A percentile compares a stretch with the other conserved stretches of the same genome.
phyloP scores from a whole-genome alignment of 169 alveolate species.

The Cryptosporidium sp. region DNA sequence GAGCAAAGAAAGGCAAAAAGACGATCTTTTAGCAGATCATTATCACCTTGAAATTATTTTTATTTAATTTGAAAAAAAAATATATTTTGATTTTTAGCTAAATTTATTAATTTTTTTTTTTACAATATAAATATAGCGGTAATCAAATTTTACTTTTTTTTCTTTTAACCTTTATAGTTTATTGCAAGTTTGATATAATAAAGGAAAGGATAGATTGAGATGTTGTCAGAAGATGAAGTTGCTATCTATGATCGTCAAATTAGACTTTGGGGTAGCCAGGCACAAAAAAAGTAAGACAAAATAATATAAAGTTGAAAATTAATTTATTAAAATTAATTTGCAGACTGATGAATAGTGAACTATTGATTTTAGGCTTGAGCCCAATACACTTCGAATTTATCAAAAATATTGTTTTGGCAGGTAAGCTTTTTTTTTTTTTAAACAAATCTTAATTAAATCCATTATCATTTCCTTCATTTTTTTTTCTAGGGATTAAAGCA shows the following conservation, averaged over 20 bases:
- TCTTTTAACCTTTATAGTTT: not conserved
- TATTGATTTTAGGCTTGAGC: constrained; percentile 76
- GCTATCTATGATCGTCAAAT: constrained; percentile 80
- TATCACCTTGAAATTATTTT: not conserved
- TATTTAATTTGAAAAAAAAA: not conserved
- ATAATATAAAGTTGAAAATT: not conserved
- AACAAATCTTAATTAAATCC: not conserved
- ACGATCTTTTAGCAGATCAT: constrained; percentile 32
- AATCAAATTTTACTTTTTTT: not conserved
- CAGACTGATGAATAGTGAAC: constrained; percentile 73
- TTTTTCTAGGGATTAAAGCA: constrained; percentile 30
- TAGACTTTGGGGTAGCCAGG: constrained; percentile 80
- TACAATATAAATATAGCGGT: constrained; percentile 16
- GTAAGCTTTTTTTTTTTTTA: constrained; percentile 53
- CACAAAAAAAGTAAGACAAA: constrained; percentile 77
- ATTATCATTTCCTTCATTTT: not conserved
- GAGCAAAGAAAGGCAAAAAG: constrained; percentile 1
- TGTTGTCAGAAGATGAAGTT: constrained; percentile 78
- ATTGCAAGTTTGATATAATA: not conserved
- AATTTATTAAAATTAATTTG: not conserved
- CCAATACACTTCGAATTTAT: constrained; percentile 76
- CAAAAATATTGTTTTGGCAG: constrained; percentile 78
- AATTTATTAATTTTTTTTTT: not conserved
- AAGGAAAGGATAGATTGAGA: constrained; percentile 17
- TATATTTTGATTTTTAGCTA: not conserved